Base-by-base conservation (phyloP, 2,329 filamentous ascomycete species). In the Botrytis pseudocinerea region DNA sequence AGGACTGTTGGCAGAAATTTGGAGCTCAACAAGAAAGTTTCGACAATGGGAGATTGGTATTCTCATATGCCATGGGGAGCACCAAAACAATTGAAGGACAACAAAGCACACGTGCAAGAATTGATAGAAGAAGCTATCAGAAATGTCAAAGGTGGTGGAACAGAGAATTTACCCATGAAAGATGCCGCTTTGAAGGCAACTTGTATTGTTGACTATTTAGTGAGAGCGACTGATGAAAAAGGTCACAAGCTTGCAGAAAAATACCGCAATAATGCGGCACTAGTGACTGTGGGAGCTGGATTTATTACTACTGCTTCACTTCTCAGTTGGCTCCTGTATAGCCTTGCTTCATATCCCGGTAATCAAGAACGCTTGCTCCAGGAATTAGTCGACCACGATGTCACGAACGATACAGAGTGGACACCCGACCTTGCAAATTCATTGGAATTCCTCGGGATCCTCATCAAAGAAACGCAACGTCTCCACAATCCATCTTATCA, bases 231-330 rank as follows among this genome's bases (percentile, higher is more conserved):
- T 2, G 85, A 86, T 72, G 78, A 79, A 32, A 80, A 83, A 51
- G 85, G 85, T 32, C 78, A 85, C 38, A 83, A 84, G 51, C 77
- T 86, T 0, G 82, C 83, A 1, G 77, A 82, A n/a, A 76, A 80
- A 8, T 73, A 84, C n/a, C 75, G 82, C 4, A 68, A 77, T 20
- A 48, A 38, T 2, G 74, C 74, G 18, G 76, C 84, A 4, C 77
- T 85, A 16, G 83, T 85, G 1, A 81, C 80, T 2, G 81, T 81
- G 6, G 85, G 79, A 16, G 85, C 85, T 16, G 85, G 85, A 5
- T 86, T 86, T 75, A 84, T 82, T 2, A 86, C 85, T 0, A 86
- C 83, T 2, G 82, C 82, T 35, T 82, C 83, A 4, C 82, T 86
- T 1, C 82, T 86, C 5, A 84, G 84, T 14, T 86, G 85, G 85